Base-by-base conservation (phyloP, 768 basidiomycete genomes). In the Butyriboletus loyo region DNA sequence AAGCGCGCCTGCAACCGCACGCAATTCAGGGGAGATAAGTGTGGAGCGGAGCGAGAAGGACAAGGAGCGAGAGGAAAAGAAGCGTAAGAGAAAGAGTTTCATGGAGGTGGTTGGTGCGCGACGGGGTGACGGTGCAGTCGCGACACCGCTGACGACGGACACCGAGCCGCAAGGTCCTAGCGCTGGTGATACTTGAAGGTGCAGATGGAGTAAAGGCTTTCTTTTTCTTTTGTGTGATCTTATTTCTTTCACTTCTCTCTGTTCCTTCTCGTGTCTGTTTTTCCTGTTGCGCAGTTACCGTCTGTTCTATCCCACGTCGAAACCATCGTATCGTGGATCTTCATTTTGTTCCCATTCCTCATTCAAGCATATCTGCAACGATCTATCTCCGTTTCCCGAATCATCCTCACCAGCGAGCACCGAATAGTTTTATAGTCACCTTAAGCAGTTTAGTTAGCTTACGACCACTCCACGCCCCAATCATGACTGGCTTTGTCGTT, bases 21-120 rank as follows among this genome's bases (percentile, higher is more conserved):
- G 75, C 45, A 73, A 63, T 49, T 71, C 74, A 22, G 77, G 71
- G 28, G 84, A 84, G 50, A 85, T 86, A 53, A 17, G 64, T 72
- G 34, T 52, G 2, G 39, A 87, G 81, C 70, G 66, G 41, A 69
- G 69, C 42, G 79, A 60, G 82, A 81, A 80, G 64, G 71, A 71
- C 46, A 81, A 75, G 63, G 71, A 72, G 59, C 83, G 83, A 65
- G 81, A 78, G 47, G 75, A 80, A 67, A 79, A 77, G 72, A 77
- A 84, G 70, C 84, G 83, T 66, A 79, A 80, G 58, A 81, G 82
- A 72, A 82, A 79, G 72, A 81, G 84, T 62, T 71, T 69, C 34
- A 71, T 69, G 52, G 83, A 80, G 70, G 63, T 69, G 7, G 65
- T 66, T n/a, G 55, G 63, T 21, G 66, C 52, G 27, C 62, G 4